Evolutionary conservation across 2,329 filamentous ascomycete genomes (phyloP).

Genomic region (Colletotrichum caudatum): DNA sequence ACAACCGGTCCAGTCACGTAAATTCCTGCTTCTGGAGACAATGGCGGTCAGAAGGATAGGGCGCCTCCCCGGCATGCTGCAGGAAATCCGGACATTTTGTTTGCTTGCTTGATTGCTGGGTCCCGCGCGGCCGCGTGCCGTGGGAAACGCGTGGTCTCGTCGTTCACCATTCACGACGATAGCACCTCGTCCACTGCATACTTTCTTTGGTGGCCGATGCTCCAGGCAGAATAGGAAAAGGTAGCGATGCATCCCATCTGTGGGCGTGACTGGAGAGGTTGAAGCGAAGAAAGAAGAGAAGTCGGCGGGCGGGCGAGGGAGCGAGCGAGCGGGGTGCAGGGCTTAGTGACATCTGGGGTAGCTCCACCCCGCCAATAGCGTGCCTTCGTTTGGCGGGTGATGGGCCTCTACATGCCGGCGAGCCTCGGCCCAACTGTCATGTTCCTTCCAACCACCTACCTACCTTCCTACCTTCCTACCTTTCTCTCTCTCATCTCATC

Average conservation of each 20-base stretch:
- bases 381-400: constrained; percentile 1
- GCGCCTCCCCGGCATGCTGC: not conserved
- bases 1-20: not conserved
- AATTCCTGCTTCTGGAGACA: not conserved
- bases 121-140: not conserved
- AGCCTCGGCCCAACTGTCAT: constrained; percentile 32
- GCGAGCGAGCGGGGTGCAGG: too few species aligned
- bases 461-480: not conserved
- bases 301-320: too few species aligned
- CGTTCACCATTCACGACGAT: not conserved
- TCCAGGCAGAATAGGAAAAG: not conserved
- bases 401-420: constrained; percentile 1
- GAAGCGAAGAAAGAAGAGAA: not conserved
- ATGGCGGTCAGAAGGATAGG: not conserved
- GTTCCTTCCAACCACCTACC: not conserved
- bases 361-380: constrained; percentile 27
- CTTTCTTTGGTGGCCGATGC: too few species aligned
- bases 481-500: not conserved
- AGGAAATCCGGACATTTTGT: not conserved
- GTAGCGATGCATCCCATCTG: not conserved
- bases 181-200: not conserved
- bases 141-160: too few species aligned
- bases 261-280: not conserved
- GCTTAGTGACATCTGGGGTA: constrained; percentile 29
- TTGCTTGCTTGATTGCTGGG: constrained; percentile 6